Base-by-base conservation (phyloP, 805 yeast species). In the Myxozyma kluyveri region DNA sequence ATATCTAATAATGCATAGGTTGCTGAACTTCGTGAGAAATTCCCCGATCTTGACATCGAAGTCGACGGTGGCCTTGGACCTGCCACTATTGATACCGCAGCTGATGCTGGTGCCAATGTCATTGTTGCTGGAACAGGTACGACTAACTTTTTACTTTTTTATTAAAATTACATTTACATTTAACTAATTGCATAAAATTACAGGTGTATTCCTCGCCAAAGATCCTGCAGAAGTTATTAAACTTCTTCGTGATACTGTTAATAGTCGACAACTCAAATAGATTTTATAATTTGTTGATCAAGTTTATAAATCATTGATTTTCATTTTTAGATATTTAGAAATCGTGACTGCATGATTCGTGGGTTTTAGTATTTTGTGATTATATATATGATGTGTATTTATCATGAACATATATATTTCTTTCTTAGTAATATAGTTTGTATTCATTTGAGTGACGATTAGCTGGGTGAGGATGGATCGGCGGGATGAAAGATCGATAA, bases 21-120 rank as follows among this genome's bases (percentile, higher is more conserved):
- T 44, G 84, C 81, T 61, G 75, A 74, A 27, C 75, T 93, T 62
- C 82, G 99, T 70, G 70, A 67, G 35, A 78, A 75, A 63, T 88
- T 76, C 69, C 96, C 97, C 10, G 67, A 82, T 18, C 73, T 91
- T 67, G 83, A 91, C 71, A 87, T 93, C 62, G 91, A 93, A 72
- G 99, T 93, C 18, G 99, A 93, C 69, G 99, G 99, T 60, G 99
- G 99, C 0, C 74, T 93, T 54, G 95, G 95, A 52, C 82, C 82
- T 59, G 89, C 81, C 40, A 93, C 96, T 1, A 83, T 91, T 43
- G 85, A 82, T 48, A 77, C 75, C 18, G 97, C 97, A 38, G 96
- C 97, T n/a, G 77, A 80, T 48, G 97, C 98, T 9, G 99, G 99
- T 50, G 99, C 99, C 46, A 93, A 93, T 66, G 96, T 90, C 43